Evolutionary conservation across 257 asterid species (phyloP).

Genomic region (Fraxinus pennsylvanica): DNA sequence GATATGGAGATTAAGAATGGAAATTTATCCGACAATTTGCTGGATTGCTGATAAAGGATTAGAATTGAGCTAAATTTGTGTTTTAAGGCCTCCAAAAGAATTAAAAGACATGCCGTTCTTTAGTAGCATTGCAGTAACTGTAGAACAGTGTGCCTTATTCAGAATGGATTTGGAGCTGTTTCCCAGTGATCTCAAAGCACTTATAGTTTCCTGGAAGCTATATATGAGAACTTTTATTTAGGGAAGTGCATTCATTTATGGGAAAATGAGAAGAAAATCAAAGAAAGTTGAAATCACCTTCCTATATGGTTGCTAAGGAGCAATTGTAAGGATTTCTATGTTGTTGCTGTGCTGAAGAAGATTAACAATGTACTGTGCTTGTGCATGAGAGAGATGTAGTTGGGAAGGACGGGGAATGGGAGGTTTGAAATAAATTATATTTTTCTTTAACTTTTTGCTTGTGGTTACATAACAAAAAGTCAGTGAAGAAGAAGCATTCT

Average conservation of each 20-base stretch:
- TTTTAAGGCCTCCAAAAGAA: neutral
- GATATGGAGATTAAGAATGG: neutral
- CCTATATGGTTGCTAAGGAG: neutral
- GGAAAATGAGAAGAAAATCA: neutral
- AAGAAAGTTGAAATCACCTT: neutral
- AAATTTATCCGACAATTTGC: neutral
- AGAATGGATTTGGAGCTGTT: neutral
- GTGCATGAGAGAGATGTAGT: neutral
- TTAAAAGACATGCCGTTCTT: neutral
- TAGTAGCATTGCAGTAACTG: neutral
- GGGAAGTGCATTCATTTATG: neutral
- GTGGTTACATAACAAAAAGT: slow-evolving; percentile 9
- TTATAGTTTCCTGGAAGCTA: neutral
- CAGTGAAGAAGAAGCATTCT: neutral
- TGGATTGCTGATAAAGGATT: neutral
- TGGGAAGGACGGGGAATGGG: neutral
- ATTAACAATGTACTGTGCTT: neutral
- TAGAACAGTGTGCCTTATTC: neutral
- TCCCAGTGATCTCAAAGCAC: neutral
- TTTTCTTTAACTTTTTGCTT: neutral
- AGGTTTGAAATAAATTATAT: neutral
- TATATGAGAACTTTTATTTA: neutral
- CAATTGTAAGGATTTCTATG: neutral
- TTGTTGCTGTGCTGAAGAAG: neutral
- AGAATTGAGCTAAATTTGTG: neutral